These are phyloP conservation scores for Coemansia sp. DNA, from an alignment of 192 early-diverging fungal genomes.

Conservation along the genomic window DNA sequence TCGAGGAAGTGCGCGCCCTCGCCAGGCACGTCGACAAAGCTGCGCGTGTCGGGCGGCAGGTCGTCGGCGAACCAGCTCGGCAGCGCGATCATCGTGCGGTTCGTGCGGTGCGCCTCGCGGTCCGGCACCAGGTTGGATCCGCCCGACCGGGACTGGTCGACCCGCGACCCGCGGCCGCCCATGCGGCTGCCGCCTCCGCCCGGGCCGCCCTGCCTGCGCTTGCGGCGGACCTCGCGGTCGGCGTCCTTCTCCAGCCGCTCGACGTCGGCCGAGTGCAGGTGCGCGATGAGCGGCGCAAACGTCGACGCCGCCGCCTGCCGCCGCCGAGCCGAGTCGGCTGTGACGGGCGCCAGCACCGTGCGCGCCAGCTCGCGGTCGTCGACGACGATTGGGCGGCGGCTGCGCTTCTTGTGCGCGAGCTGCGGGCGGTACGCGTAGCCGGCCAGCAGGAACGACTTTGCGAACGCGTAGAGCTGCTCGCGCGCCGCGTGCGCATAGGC, in stretches of 20 bases:
- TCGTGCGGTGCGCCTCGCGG: slow-evolving; percentile 46
- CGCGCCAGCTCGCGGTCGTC: slow-evolving; percentile 78
- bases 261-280: slow-evolving; percentile 70
- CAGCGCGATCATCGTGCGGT: slow-evolving; percentile 50
- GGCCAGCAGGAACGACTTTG: slow-evolving; percentile 79
- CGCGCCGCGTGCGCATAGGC: slow-evolving; percentile 90
- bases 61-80: slow-evolving; percentile 51
- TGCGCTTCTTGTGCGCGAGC: slow-evolving; percentile 41
- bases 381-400: slow-evolving; percentile 13
- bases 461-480: slow-evolving; percentile 87
- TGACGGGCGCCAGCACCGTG: slow-evolving; percentile 70
- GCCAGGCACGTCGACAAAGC: slow-evolving; percentile 44
- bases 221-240: slow-evolving; percentile 81
- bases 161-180: background rate
- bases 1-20: slow-evolving; percentile 56
- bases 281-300: slow-evolving; percentile 65
- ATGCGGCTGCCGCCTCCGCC: background rate
- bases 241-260: slow-evolving; percentile 85
- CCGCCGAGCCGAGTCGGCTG: slow-evolving; percentile 25
- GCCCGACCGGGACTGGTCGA: background rate
- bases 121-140: slow-evolving; percentile 18
- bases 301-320: slow-evolving; percentile 59
- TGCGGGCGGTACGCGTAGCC: slow-evolving; percentile 80
- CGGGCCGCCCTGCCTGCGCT: slow-evolving; percentile 69
- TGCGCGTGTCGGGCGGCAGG: slow-evolving; percentile 47